Evolutionary conservation across 768 basidiomycete species (phyloP).

Genomic region (Lactarius pseudohatsudake): DNA sequence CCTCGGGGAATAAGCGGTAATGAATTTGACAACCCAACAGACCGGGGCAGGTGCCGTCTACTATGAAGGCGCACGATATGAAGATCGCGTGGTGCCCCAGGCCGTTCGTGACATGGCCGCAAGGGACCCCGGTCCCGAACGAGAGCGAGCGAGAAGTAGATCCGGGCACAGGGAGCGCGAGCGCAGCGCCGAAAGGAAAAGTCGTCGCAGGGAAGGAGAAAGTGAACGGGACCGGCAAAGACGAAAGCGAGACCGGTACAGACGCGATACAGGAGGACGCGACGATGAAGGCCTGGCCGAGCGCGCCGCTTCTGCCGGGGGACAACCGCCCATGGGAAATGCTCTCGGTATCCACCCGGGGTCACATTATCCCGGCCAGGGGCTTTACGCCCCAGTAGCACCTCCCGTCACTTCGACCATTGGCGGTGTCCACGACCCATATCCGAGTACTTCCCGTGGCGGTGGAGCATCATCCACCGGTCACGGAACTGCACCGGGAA

Average conservation of each 20-base stretch:
- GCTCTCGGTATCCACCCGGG: conserved; percentile 21
- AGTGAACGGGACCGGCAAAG: conserved; percentile 9
- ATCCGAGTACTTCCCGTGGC: conserved; percentile 12
- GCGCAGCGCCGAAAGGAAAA: conserved; percentile 18
- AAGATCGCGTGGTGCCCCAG: conserved; percentile 24
- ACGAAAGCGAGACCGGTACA: conserved; percentile 19
- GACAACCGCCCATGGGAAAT: conserved; percentile 3
- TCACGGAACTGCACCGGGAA: conserved; percentile 3
- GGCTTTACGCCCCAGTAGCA: conserved; percentile 4
- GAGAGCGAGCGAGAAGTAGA: conserved; percentile 15
- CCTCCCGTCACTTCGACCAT: conserved; percentile 7
- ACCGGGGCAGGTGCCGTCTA: conserved; percentile 23
- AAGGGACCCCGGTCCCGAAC: conserved; percentile 9
- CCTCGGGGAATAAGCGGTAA: background rate
- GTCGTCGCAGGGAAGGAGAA: conserved; percentile 22
- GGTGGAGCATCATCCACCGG: conserved; percentile 8
- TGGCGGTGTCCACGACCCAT: background rate
- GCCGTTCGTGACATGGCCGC: conserved; percentile 15
- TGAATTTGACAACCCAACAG: background rate
- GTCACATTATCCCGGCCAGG: conserved; percentile 15
- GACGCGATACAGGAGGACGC: conserved; percentile 13
- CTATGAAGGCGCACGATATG: conserved; percentile 22
- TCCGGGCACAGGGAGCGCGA: conserved; percentile 22
- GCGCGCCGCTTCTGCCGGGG: background rate
- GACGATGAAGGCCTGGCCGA: conserved; percentile 6